phyloP scores from a whole-genome alignment of 1,284 basidiomycete genomes.

The Cryptococcus jaspeensis region DNA sequence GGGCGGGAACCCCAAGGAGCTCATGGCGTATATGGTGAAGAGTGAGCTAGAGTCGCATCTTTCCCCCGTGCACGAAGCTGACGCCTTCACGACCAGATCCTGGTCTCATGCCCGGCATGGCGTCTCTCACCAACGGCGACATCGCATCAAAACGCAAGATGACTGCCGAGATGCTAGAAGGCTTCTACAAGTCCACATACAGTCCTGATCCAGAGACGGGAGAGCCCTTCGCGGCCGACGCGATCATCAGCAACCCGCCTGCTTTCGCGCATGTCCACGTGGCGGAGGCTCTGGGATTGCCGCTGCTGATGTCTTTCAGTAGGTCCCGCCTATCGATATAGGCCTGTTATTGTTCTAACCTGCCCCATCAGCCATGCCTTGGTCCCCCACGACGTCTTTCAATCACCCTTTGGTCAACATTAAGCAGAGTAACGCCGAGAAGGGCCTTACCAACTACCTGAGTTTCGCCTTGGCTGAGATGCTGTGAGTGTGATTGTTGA shows the following conservation, averaged over 20 bases:
- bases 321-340: conserved; percentile 19
- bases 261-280: conserved; percentile 65
- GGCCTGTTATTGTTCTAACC: too few relatives aligned
- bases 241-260: conserved; percentile 66
- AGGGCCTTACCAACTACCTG: conserved; percentile 60
- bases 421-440: conserved; percentile 57
- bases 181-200: conserved; percentile 61
- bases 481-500: conserved; percentile 18
- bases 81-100: conserved; percentile 32
- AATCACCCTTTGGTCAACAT: conserved; percentile 65
- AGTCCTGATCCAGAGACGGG: conserved; percentile 55
- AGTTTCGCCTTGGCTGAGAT: conserved; percentile 62
- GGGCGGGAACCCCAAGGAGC: conserved; percentile 46
- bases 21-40: conserved; percentile 51
- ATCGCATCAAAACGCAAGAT: conserved; percentile 43
- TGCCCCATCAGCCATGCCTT: conserved; percentile 61
- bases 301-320: conserved; percentile 62
- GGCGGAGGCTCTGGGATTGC: conserved; percentile 64
- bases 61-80: background rate
- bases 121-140: conserved; percentile 40
- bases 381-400: conserved; percentile 64
- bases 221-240: conserved; percentile 59
- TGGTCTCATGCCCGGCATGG: conserved; percentile 41
- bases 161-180: conserved; percentile 57
- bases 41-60: conserved; percentile 36